phyloP scores from a whole-genome alignment of 345 rosid genomes.

The Cardamine resedifolia region DNA sequence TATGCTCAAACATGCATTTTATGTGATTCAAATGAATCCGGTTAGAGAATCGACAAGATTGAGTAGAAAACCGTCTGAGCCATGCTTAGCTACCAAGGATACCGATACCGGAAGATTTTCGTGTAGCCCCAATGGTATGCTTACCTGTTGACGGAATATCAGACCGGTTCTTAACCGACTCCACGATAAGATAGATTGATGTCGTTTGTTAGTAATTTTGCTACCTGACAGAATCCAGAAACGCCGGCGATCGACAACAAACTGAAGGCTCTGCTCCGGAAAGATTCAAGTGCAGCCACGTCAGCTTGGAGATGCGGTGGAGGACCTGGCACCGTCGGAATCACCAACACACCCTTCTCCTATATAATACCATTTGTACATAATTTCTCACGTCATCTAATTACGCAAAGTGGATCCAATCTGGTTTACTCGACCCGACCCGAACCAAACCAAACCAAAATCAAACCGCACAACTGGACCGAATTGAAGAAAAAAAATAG shows the following conservation, averaged over 20 bases:
- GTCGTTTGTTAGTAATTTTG: neutral
- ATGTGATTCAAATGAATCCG: neutral
- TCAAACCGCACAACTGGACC: neutral
- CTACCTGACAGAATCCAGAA: conserved; percentile 92
- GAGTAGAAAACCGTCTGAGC: conserved; percentile 74
- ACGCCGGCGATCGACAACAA: conserved; percentile 73
- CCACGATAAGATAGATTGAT: neutral
- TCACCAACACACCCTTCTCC: conserved; percentile 67
- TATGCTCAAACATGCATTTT: neutral
- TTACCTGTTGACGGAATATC: conserved; percentile 48
- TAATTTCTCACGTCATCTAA: neutral
- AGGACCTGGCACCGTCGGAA: conserved; percentile 80
- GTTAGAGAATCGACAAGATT: conserved; percentile 57
- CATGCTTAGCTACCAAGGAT: conserved; percentile 70
- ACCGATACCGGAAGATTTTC: conserved; percentile 60
- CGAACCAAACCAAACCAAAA: no score
- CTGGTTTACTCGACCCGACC: neutral
- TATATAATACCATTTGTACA: conserved; percentile 21
- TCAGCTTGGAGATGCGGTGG: conserved; percentile 77
- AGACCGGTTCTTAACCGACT: conserved; percentile 3
- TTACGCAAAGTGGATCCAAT: neutral
- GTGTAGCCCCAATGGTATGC: conserved; percentile 60
- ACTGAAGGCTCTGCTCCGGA: conserved; percentile 62
- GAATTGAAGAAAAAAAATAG: neutral
- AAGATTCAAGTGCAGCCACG: conserved; percentile 49